A percentile compares a stretch with the other conserved stretches of the same genome.
Conservation (phyloP, 345 rosid species). For the Pelargonium nanum region DNA sequence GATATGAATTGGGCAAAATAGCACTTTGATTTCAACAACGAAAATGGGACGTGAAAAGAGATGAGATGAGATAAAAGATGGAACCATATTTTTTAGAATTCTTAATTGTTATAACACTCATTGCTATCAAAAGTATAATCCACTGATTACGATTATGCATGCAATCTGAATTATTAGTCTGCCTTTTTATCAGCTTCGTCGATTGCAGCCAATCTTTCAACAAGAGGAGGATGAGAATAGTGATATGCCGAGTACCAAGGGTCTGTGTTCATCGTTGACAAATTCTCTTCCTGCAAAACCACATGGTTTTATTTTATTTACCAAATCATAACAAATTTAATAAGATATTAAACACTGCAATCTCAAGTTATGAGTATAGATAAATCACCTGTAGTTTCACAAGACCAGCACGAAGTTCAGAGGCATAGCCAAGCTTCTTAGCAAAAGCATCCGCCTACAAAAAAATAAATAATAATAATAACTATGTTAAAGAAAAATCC, state of each 20-base stretch:
- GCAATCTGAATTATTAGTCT: too few relatives aligned
- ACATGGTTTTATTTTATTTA: too few relatives aligned
- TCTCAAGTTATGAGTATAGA: neutral
- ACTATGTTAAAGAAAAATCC: constrained; percentile 1
- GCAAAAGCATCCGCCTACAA: constrained; percentile 96
- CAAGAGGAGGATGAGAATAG: constrained; percentile 95
- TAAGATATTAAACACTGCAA: too few relatives aligned
- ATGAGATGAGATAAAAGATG: too few relatives aligned
- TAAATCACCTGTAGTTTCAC: constrained; percentile 86
- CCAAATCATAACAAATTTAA: too few relatives aligned
- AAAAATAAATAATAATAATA: constrained; percentile 4
- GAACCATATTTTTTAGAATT: too few relatives aligned
- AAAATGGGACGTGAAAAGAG: too few relatives aligned
- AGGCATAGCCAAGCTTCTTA: constrained; percentile 74
- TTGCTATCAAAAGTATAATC: neutral
- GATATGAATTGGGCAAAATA: too few relatives aligned
- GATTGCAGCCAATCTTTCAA: constrained; percentile 78
- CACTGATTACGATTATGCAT: too few relatives aligned
- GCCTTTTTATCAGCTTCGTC: constrained; percentile 64
- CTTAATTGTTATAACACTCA: too few relatives aligned
- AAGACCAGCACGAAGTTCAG: constrained; percentile 76
- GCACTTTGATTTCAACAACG: too few relatives aligned
- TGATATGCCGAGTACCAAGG: constrained; percentile 98
- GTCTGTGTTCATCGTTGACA: constrained; percentile 93
- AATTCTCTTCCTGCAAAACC: constrained; percentile 78